Percentiles rank a stretch among this genome's conserved stretches.
Evolutionary conservation across 371 early-diverging fungal species (phyloP).

Genomic region (Circinella minor): DNA sequence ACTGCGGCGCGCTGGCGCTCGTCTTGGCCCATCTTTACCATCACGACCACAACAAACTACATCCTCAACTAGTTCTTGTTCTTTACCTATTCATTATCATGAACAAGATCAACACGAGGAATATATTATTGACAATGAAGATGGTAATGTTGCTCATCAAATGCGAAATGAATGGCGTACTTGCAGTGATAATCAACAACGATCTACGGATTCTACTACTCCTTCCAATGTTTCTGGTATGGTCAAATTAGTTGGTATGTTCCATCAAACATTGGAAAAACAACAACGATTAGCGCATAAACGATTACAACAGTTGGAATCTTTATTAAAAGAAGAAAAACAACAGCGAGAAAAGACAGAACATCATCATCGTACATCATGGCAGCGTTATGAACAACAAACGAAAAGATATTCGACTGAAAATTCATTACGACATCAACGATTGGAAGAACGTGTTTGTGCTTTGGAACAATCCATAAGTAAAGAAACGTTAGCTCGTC

Average conservation of each 20-base stretch:
- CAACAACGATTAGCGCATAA: slow-evolving; percentile 30
- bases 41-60: neutral
- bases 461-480: slow-evolving; percentile 5
- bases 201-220: no score
- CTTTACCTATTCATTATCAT: no score
- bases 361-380: neutral
- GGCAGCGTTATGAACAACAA: neutral
- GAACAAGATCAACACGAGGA: neutral
- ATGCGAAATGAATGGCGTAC: no score
- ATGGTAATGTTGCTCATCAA: neutral
- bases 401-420: neutral
- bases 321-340: slow-evolving; percentile 28
- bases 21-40: neutral
- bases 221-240: slow-evolving; percentile 24
- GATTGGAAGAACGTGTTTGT: neutral
- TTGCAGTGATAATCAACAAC: no score
- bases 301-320: slow-evolving; percentile 31
- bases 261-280: slow-evolving; percentile 29
- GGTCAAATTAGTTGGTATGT: slow-evolving; percentile 33
- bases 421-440: slow-evolving; percentile 4
- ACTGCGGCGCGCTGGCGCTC: slow-evolving; percentile 11
- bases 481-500: slow-evolving; percentile 2
- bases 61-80: neutral
- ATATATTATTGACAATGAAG: neutral
- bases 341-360: slow-evolving; percentile 24